Percentiles rank a stretch among this genome's conserved stretches.
phyloP scores from a whole-genome alignment of 257 asterid species.

The Lithospermum erythrorhizon region DNA sequence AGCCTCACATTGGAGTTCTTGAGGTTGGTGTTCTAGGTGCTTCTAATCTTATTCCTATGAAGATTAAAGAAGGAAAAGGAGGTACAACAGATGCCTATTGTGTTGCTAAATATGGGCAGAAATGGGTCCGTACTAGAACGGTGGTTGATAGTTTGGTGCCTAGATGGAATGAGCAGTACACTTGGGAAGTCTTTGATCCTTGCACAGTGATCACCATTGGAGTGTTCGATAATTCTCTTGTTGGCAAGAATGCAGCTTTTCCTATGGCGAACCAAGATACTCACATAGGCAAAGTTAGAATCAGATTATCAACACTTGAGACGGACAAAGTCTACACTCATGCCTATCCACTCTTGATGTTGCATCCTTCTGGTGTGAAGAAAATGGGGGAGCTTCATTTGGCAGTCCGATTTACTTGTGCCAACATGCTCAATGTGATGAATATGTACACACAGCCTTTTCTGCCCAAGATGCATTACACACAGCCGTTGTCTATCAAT shows the following conservation, averaged over 20 bases:
- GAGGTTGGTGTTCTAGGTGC: conserved; percentile 84
- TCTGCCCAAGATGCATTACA: conserved; percentile 86
- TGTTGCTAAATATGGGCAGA: conserved; percentile 74
- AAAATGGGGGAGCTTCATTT: conserved; percentile 90
- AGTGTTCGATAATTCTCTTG: conserved; percentile 64
- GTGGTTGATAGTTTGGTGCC: conserved; percentile 76
- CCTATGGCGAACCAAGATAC: conserved; percentile 35
- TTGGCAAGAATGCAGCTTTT: conserved; percentile 33
- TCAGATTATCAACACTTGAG: conserved; percentile 73
- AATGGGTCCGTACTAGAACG: conserved; percentile 76
- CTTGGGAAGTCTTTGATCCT: conserved; percentile 91
- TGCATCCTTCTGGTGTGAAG: conserved; percentile 78
- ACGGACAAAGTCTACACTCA: conserved; percentile 70
- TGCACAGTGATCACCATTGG: conserved; percentile 81
- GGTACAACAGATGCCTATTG: conserved; percentile 66
- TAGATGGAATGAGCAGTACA: conserved; percentile 84
- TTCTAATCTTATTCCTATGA: conserved; percentile 56
- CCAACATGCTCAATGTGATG: conserved; percentile 62
- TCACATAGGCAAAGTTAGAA: conserved; percentile 69
- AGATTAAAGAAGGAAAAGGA: conserved; percentile 82
- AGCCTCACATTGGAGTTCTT: conserved; percentile 77
- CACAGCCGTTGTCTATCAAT: conserved; percentile 65
- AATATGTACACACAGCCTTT: conserved; percentile 59
- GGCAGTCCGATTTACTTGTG: conserved; percentile 73
- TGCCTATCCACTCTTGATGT: conserved; percentile 69